These are phyloP conservation scores for Cytospora paraplurivora DNA, from an alignment of 2,329 filamentous ascomycete species.

Conservation along the genomic window DNA sequence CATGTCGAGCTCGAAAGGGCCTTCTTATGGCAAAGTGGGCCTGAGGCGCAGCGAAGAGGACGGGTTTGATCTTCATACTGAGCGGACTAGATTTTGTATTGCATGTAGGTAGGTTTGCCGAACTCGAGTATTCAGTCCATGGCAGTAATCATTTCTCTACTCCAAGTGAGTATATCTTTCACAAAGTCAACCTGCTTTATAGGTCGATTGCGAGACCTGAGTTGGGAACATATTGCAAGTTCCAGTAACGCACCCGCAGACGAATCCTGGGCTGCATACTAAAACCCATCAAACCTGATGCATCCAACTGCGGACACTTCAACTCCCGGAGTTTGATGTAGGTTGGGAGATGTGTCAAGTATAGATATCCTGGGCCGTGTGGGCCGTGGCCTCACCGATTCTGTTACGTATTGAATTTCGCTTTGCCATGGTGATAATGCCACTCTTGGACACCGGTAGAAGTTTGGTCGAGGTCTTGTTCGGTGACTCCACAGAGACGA, in stretches of 20 bases:
- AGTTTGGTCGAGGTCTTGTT: neutral
- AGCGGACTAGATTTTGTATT: neutral
- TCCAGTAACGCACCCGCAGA: constrained; percentile 13
- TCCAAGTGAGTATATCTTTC: neutral
- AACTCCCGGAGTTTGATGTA: neutral
- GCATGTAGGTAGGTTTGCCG: neutral
- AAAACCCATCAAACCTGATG: constrained; percentile 8
- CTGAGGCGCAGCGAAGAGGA: constrained; percentile 25
- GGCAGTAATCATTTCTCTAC: neutral
- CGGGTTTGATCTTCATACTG: constrained; percentile 28
- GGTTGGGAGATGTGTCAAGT: neutral
- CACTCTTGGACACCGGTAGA: neutral
- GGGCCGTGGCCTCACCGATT: neutral
- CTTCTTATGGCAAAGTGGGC: constrained; percentile 27
- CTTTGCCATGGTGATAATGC: neutral
- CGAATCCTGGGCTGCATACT: constrained; percentile 6
- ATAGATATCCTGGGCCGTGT: neutral
- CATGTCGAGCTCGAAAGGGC: constrained; percentile 33
- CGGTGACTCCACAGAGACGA: neutral
- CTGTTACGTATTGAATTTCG: neutral
- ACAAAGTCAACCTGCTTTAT: neutral
- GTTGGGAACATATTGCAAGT: neutral
- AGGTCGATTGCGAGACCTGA: neutral
- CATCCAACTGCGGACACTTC: neutral
- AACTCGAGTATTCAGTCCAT: neutral